Base-by-base conservation (phyloP, 1,284 basidiomycete species). In the Pseudozyma flocculosa region DNA sequence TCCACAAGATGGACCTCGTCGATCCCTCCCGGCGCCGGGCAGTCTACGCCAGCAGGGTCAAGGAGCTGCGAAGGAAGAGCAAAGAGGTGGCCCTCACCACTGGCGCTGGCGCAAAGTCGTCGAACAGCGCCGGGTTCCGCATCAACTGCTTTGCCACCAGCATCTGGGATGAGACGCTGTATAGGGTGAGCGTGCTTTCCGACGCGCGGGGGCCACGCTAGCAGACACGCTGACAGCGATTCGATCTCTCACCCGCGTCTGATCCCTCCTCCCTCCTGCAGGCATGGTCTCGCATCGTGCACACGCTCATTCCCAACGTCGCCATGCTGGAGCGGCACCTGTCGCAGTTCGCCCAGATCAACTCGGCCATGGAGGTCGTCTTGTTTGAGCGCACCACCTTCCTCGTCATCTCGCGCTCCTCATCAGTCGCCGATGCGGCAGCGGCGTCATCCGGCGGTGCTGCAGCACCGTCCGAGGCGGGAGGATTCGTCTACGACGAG, bases 241-340 rank as follows among this genome's bases (percentile, higher is more conserved):
- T n/a, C n/a, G n/a, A n/a, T 29, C 7, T 38, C 37, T 41, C 15
- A 45, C 38, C 49, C 44, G 48, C 39, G 43, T 30, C 45, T 42
- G n/a, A 21, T 41, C n/a, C 38, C 34, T 30, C 21, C 13, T 3
- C 2, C 43, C 23, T 18, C 41, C 29, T 63, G 29, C 32, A 96
- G 90, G 94, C 95, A 11, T 98, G 94, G 95, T 97, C 95, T 23
- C 86, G 86, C 59, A 95, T 99, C 64, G 92, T 99, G 9, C 92
- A 96, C 73, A 92, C 91, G 11, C 84, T 97, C 60, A 95, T 98
- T 51, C 95, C 95, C 2, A 95, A 97, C 64, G 88, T 92, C 30
- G 82, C 85, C n/a, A 85, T 90, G 37, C 86, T 99, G 37, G 88
- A 88, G 10, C 85, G 84, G 52, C 92, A 97, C 72, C 84, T 99